Evolutionary conservation across 2,329 filamentous ascomycete genomes (phyloP), one percentile per base, ranked within the genome.

Genomic region (Phyllachora maydis): DNA sequence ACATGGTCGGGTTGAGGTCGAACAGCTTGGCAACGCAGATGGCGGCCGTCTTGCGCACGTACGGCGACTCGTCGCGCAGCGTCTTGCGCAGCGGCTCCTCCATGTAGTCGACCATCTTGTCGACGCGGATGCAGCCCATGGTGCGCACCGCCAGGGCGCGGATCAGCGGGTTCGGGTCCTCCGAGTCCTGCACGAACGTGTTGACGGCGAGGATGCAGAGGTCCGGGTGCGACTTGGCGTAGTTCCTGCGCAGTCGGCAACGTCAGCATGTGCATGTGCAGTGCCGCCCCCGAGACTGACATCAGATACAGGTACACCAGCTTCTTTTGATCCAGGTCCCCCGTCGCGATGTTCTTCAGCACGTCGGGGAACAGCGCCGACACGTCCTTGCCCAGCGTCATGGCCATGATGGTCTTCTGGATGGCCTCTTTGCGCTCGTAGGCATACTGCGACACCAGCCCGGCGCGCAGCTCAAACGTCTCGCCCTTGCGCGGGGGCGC

Each of bases 61-160:
- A 98, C 1, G 88, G 88, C 23, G 85, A 95, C 50, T 98, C 88
- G 52, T 98, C 88, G 47, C 82, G 71, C 35, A 98, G 57, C 8
- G 88, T 98, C 55, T 98, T 98, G 37, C 88, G 68, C 32, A 98
- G 52, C 9, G 88, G 88, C 42, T 98, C 88, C 48, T 95, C 88
- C 85, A 98, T 95, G 48, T 98, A 98, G 45, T 98, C 88, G 34
- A 95, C 81, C 81, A 98, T 98, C 52, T 98, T 98, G 37, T 95
- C 88, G 26, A 98, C 88, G 27, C 88, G 63, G 39, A 98, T 95
- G 43, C 88, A 95, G 19, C 88, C 88, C 88, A 98, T 98, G 16
- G 88, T 98, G 38, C 88, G 68, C 46, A 98, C 91, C 26, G 88
- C 88, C 24, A 98, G 63, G 23, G 88, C 88, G 58, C 88, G 65